Percentiles rank a stretch among this genome's conserved stretches.
These are phyloP conservation scores for Colletotrichum karsti DNA, from an alignment of 2,329 filamentous ascomycete genomes.

Conservation along the genomic window DNA sequence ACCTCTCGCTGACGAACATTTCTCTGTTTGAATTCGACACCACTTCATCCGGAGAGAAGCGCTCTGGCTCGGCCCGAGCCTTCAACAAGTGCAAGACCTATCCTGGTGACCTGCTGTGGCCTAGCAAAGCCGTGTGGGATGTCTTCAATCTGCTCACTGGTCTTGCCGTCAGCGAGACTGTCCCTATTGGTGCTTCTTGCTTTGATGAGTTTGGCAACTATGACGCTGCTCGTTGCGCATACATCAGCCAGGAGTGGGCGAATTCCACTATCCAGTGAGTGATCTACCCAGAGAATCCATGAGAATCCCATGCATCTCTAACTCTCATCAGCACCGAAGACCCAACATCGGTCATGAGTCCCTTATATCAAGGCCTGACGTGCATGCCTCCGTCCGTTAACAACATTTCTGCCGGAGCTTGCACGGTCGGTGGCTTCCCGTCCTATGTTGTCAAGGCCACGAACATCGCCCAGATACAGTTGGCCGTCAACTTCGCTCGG, in stretches of 20 bases:
- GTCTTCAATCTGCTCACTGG: constrained; percentile 46
- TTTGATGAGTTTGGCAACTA: constrained; percentile 42
- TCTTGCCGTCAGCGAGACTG: constrained; percentile 38
- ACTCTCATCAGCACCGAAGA: constrained; percentile 39
- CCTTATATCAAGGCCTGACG: constrained; percentile 36
- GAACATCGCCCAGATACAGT: constrained; percentile 41
- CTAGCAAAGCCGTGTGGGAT: constrained; percentile 37
- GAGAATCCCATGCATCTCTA: constrained; percentile 27
- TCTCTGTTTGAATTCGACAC: constrained; percentile 42
- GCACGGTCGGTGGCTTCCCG: constrained; percentile 23
- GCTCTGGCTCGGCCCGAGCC: constrained; percentile 4
- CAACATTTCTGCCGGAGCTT: constrained; percentile 32
- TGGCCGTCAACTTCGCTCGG: constrained; percentile 50
- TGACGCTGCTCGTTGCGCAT: constrained; percentile 37
- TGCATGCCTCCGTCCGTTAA: constrained; percentile 34
- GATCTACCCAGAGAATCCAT: no score
- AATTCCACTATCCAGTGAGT: constrained; percentile 34
- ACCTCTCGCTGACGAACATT: constrained; percentile 38
- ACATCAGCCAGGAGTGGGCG: constrained; percentile 37
- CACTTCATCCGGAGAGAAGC: constrained; percentile 30
- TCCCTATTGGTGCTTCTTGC: constrained; percentile 41
- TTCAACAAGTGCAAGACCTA: constrained; percentile 42
- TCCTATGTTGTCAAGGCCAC: constrained; percentile 46
- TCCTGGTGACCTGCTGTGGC: constrained; percentile 43
- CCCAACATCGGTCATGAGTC: constrained; percentile 36